Conservation (phyloP, 495 filamentous ascomycete genomes). For the Neurospora discreta region DNA sequence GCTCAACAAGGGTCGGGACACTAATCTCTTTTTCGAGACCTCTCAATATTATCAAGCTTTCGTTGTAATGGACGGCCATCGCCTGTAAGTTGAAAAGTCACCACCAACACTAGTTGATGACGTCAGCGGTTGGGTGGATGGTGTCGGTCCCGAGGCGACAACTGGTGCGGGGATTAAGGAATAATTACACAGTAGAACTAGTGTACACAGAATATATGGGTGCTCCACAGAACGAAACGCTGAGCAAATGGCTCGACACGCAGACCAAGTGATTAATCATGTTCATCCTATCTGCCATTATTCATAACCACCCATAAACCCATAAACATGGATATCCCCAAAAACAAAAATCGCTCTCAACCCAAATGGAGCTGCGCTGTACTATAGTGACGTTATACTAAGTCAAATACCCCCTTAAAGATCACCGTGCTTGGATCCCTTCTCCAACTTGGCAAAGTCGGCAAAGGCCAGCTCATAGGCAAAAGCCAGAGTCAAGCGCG, state of each 20-base stretch:
- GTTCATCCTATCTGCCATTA: neutral
- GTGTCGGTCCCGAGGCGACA: neutral
- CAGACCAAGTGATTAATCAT: neutral
- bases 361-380: neutral
- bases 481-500: slow-evolving; percentile 78
- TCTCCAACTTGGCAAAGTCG: slow-evolving; percentile 35
- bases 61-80: neutral
- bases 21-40: neutral
- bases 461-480: slow-evolving; percentile 80
- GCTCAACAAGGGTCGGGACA: neutral
- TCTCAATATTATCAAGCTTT: neutral
- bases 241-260: neutral
- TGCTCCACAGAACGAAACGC: neutral
- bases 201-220: too few species aligned
- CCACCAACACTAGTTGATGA: neutral
- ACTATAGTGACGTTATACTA: slow-evolving; percentile 1
- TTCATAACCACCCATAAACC: slow-evolving; percentile 1
- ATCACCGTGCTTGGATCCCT: slow-evolving; percentile 4
- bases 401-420: slow-evolving; percentile 15
- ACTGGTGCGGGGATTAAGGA: neutral
- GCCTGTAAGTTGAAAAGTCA: neutral
- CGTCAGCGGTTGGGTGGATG: neutral
- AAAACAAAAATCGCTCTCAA: slow-evolving; percentile 1
- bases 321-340: neutral
- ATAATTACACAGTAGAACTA: too few species aligned